phyloP scores from a whole-genome alignment of 2,329 filamentous ascomycete genomes.

The Pseudocercospora musae region DNA sequence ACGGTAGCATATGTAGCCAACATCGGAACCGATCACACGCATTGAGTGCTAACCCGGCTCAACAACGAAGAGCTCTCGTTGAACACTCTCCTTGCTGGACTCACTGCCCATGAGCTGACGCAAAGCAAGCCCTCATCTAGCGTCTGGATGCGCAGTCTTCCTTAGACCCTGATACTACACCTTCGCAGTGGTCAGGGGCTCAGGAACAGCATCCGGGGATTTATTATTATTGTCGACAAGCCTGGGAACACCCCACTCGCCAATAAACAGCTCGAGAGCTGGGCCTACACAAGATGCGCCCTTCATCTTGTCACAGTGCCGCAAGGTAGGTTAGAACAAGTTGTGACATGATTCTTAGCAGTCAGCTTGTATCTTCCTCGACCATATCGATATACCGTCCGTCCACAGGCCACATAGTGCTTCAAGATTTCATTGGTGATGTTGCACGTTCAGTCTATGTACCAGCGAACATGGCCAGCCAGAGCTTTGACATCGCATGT shows the following conservation, averaged over 20 bases:
- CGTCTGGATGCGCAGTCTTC: background rate
- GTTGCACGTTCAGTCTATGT: too few relatives aligned
- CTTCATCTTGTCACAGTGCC: too few relatives aligned
- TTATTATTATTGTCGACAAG: background rate
- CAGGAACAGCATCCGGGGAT: background rate
- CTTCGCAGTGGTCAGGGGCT: background rate
- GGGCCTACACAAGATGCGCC: too few relatives aligned
- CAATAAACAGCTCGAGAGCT: too few relatives aligned
- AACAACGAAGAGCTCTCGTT: background rate
- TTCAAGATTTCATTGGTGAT: too few relatives aligned
- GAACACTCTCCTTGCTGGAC: too few relatives aligned
- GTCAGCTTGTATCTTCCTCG: background rate
- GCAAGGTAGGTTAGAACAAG: too few relatives aligned
- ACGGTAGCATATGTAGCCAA: too few relatives aligned
- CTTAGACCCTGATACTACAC: background rate
- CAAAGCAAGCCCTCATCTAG: background rate
- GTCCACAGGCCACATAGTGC: background rate
- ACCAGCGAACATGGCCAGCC: too few relatives aligned
- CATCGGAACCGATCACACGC: background rate
- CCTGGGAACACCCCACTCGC: background rate
- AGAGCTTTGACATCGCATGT: too few relatives aligned
- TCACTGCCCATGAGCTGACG: background rate
- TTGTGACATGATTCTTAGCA: background rate
- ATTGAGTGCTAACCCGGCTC: background rate
- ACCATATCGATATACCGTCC: background rate